Percentiles rank a stretch among this genome's conserved stretches.
Evolutionary conservation across 768 basidiomycete species (phyloP).

Genomic region (Panus rudis): DNA sequence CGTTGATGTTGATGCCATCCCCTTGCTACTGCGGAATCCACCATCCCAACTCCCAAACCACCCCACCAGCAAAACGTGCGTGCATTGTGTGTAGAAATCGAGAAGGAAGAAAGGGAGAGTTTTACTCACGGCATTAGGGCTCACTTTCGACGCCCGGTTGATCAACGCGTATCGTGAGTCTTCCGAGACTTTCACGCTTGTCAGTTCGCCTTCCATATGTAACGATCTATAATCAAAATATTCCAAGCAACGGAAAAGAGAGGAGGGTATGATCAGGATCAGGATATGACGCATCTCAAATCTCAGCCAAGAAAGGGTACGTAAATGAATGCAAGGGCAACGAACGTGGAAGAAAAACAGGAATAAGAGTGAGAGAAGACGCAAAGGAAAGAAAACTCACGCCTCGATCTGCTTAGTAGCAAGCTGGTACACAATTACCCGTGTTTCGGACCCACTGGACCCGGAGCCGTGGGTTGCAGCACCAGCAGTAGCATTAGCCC

Average conservation of each 20-base stretch:
- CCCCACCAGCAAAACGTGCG: no score
- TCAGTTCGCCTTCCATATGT: slow-evolving; percentile 70
- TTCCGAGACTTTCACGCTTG: slow-evolving; percentile 78
- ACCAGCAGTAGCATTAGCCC: slow-evolving; percentile 19
- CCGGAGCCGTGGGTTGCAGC: slow-evolving; percentile 24
- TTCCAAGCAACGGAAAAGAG: slow-evolving; percentile 1
- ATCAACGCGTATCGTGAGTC: slow-evolving; percentile 86
- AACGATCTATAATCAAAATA: slow-evolving; percentile 41
- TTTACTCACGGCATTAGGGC: slow-evolving; percentile 24
- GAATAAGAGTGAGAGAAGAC: no score
- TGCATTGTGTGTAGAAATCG: no score
- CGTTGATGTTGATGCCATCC: no score
- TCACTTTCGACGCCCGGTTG: slow-evolving; percentile 82
- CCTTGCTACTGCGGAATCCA: no score
- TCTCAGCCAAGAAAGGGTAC: slow-evolving; percentile 2
- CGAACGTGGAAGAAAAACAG: no score
- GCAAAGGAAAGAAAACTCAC: slow-evolving; percentile 41
- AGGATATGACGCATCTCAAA: neutral
- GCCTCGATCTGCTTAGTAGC: slow-evolving; percentile 56
- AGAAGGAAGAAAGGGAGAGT: no score
- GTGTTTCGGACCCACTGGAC: slow-evolving; percentile 39
- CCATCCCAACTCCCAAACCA: no score
- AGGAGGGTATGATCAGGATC: slow-evolving; percentile 2
- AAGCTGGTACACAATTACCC: slow-evolving; percentile 74
- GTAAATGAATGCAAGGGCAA: no score